Percentiles rank a stretch among this genome's conserved stretches.
Conservation (phyloP, 345 rosid genomes). For the Pelargonium nanum region DNA sequence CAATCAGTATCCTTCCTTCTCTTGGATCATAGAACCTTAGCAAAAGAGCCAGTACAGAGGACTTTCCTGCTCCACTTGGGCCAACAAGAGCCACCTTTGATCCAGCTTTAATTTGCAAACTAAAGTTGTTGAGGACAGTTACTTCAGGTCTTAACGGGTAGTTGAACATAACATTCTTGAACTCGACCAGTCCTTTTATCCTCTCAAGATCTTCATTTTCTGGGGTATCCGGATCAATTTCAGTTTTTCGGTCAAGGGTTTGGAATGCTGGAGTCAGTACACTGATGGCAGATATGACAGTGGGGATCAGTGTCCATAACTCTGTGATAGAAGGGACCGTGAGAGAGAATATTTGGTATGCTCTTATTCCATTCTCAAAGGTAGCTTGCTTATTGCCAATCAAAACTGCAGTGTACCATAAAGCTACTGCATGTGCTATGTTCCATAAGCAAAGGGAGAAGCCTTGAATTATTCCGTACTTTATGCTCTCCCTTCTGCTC, state of each 20-base stretch:
- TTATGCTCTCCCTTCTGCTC: slow-evolving; percentile 33
- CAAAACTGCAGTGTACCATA: slow-evolving; percentile 50
- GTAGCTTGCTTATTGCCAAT: slow-evolving; percentile 25
- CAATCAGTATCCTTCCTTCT: slow-evolving; percentile 33
- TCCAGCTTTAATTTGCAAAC: slow-evolving; percentile 38
- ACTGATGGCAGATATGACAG: slow-evolving; percentile 40
- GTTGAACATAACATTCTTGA: slow-evolving; percentile 35
- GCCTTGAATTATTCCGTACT: slow-evolving; percentile 54
- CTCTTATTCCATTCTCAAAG: slow-evolving; percentile 36
- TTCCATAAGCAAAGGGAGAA: slow-evolving; percentile 56
- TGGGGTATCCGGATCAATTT: slow-evolving; percentile 36
- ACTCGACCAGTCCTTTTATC: slow-evolving; percentile 33
- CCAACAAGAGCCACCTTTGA: slow-evolving; percentile 42
- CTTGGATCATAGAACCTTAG: slow-evolving; percentile 37
- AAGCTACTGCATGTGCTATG: slow-evolving; percentile 60
- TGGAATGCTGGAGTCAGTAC: slow-evolving; percentile 42
- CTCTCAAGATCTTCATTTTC: slow-evolving; percentile 6
- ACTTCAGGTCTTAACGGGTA: slow-evolving; percentile 52
- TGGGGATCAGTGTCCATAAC: slow-evolving; percentile 53
- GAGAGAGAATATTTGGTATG: slow-evolving; percentile 64
- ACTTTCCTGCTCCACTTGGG: slow-evolving; percentile 61
- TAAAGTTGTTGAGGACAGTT: slow-evolving; percentile 38
- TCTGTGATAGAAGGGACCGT: slow-evolving; percentile 66
- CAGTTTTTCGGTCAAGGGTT: slow-evolving; percentile 43
- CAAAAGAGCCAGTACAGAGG: slow-evolving; percentile 47